phyloP scores from a whole-genome alignment of 495 filamentous ascomycete genomes.

The Penicillium parvum region DNA sequence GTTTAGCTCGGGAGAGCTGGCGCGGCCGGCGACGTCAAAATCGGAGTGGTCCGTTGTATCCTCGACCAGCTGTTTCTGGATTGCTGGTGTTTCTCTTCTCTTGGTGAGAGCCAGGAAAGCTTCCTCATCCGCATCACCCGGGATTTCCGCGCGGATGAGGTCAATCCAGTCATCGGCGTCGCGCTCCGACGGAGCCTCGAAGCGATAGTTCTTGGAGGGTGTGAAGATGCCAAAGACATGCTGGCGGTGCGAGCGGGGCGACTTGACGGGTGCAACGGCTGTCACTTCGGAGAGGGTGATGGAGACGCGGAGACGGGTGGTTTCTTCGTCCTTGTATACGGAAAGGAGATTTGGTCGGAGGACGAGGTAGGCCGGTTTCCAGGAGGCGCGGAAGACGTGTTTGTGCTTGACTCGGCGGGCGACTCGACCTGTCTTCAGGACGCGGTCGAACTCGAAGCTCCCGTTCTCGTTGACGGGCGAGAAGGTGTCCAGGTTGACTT shows the following conservation, averaged over 20 bases:
- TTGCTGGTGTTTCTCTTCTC: conserved; percentile 32
- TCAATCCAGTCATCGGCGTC: conserved; percentile 87
- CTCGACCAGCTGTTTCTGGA: conserved; percentile 35
- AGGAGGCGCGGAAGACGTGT: conserved; percentile 69
- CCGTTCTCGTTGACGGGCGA: conserved; percentile 92
- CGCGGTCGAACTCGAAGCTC: conserved; percentile 89
- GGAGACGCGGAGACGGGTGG: conserved; percentile 82
- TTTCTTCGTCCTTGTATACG: conserved; percentile 88
- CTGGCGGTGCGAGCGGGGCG: conserved; percentile 73
- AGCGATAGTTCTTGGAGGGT: conserved; percentile 83
- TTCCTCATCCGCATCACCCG: conserved; percentile 81
- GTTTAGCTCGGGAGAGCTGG: conserved; percentile 46
- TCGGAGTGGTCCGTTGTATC: conserved; percentile 48
- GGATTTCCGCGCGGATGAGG: conserved; percentile 71
- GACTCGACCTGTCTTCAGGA: conserved; percentile 82
- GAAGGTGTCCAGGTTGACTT: conserved; percentile 60
- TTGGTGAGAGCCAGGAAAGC: conserved; percentile 58
- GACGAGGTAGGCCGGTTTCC: conserved; percentile 87
- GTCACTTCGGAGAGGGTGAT: conserved; percentile 86
- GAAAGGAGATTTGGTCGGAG: conserved; percentile 90
- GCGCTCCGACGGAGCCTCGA: conserved; percentile 65
- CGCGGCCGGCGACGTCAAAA: conserved; percentile 26
- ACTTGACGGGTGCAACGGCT: conserved; percentile 80
- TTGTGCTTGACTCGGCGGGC: conserved; percentile 88
- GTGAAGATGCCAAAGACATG: conserved; percentile 94